Percentiles rank a stretch among this genome's conserved stretches.
phyloP scores from a whole-genome alignment of 2,329 filamentous ascomycete genomes.

The Emericellopsis cladophorae region DNA sequence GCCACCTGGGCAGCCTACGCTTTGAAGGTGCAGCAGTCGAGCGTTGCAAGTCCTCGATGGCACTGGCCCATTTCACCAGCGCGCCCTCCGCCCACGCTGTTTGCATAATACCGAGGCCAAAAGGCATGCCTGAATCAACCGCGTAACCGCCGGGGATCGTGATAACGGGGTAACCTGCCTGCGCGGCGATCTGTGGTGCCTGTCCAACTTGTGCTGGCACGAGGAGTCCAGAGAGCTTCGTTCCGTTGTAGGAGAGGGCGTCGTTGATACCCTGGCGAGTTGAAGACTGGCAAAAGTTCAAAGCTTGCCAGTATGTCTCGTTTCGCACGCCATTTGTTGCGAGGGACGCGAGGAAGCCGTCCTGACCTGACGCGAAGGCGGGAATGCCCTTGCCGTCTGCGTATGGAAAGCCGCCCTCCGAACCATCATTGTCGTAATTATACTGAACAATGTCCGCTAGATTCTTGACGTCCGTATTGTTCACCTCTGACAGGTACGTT shows the following conservation, averaged over 20 bases:
- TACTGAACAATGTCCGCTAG: slow-evolving; percentile 55
- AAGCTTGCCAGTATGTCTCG: slow-evolving; percentile 53
- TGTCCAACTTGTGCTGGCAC: slow-evolving; percentile 58
- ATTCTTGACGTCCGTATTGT: slow-evolving; percentile 44
- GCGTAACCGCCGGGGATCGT: slow-evolving; percentile 53
- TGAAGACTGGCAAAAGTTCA: slow-evolving; percentile 45
- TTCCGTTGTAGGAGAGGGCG: slow-evolving; percentile 37
- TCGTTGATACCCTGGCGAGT: slow-evolving; percentile 58
- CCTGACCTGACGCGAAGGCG: slow-evolving; percentile 59
- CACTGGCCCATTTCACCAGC: slow-evolving; percentile 44
- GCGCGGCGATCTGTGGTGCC: slow-evolving; percentile 56
- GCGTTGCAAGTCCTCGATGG: slow-evolving; percentile 43
- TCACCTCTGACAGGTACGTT: slow-evolving; percentile 47
- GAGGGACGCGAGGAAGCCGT: slow-evolving; percentile 53
- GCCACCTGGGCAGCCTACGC: slow-evolving; percentile 38
- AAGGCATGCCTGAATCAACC: slow-evolving; percentile 43
- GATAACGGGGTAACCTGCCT: slow-evolving; percentile 64
- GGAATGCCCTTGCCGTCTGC: slow-evolving; percentile 32
- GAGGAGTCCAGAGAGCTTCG: slow-evolving; percentile 47
- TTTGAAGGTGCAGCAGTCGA: slow-evolving; percentile 27
- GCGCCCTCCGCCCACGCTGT: slow-evolving; percentile 44
- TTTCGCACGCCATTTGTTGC: slow-evolving; percentile 47
- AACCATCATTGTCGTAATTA: slow-evolving; percentile 50
- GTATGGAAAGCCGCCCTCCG: slow-evolving; percentile 52
- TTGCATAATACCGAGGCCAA: slow-evolving; percentile 41